A percentile compares a stretch with the other conserved stretches of the same genome.
phyloP scores from a whole-genome alignment of 1,139 yeast genomes.

The Hanseniaspora gamundiae region DNA sequence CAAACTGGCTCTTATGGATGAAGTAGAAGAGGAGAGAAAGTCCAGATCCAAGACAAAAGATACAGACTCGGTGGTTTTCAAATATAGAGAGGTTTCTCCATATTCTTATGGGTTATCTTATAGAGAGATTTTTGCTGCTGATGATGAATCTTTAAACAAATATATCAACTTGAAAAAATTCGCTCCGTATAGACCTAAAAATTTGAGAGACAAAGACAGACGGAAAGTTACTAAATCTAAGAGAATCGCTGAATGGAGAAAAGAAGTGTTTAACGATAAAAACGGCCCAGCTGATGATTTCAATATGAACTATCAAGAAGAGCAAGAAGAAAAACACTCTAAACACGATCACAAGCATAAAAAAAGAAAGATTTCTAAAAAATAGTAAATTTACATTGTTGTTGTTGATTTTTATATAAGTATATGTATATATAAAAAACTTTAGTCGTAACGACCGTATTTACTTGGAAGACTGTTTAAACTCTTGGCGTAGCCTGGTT shows the following conservation, averaged over 20 bases:
- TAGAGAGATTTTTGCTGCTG: conserved; percentile 82
- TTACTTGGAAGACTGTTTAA: conserved; percentile 16
- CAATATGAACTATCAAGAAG: too few relatives aligned
- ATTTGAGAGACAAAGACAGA: conserved; percentile 62
- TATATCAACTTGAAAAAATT: conserved; percentile 82
- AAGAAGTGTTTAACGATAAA: conserved; percentile 58
- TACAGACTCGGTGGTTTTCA: conserved; percentile 43
- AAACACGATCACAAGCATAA: not conserved
- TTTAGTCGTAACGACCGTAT: conserved; percentile 14
- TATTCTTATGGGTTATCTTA: conserved; percentile 81
- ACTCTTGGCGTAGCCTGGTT: conserved; percentile 10
- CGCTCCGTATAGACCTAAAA: conserved; percentile 82
- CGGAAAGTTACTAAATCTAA: conserved; percentile 75
- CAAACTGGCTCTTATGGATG: conserved; percentile 36
- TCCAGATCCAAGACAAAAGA: conserved; percentile 30
- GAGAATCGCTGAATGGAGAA: conserved; percentile 82
- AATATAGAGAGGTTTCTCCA: conserved; percentile 90
- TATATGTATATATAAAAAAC: not conserved
- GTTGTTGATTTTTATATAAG: not conserved
- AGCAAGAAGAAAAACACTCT: conserved; percentile 10
- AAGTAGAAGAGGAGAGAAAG: conserved; percentile 48
- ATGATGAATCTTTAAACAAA: conserved; percentile 72
- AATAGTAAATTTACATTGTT: not conserved
- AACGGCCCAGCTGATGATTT: conserved; percentile 42
- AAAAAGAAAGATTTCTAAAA: not conserved